Evolutionary conservation across 1,284 basidiomycete species (phyloP), one percentile per base, ranked within the genome.

Genomic region (Marasmius sp.): DNA sequence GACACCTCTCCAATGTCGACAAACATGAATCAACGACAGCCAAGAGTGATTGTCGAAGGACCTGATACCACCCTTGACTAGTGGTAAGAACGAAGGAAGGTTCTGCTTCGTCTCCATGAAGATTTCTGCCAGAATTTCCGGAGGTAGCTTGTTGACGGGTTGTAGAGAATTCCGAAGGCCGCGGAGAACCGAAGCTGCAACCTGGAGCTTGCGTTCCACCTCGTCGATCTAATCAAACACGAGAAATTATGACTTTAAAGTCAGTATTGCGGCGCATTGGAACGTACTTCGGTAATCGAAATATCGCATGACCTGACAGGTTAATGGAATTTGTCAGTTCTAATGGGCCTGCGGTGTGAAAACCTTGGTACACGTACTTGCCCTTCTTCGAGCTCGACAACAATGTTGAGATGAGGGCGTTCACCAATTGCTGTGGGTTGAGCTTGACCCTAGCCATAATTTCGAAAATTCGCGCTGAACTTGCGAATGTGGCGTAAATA

Each of bases 121-220:
- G 14, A 67, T 64, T 22, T 62, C 43, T 18, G 61, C 51, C 1
- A 67, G 59, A 9, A 67, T 22, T 54, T 67, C 66, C 9, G 63
- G 61, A 14, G 66, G 66, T 36, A 67, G 62, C 16, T 56, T 58
- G 50, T 67, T 63, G n/a, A 67, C 60, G 27, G 65, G 65, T 47
- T 62, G 63, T 8, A 63, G 27, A 12, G 60, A 50, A 37, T 67
- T 67, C 34, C 66, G 62, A 22, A 51, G 58, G 12, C 65, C 64
- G 59, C 64, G 61, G 16, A 67, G 47, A 18, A 62, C 58, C 11
- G 66, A 65, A 16, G 61, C 59, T 27, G 64, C 64, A 33, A 61
- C 57, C 48, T 65, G 61, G 34, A 67, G 57, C 49, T 62, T 61
- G 18, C 59, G 60, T 38, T 67, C 61, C 10, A 65, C 43, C 5